Evolutionary conservation across 1,284 basidiomycete species (phyloP).

Genomic region (Moniliella sp.): DNA sequence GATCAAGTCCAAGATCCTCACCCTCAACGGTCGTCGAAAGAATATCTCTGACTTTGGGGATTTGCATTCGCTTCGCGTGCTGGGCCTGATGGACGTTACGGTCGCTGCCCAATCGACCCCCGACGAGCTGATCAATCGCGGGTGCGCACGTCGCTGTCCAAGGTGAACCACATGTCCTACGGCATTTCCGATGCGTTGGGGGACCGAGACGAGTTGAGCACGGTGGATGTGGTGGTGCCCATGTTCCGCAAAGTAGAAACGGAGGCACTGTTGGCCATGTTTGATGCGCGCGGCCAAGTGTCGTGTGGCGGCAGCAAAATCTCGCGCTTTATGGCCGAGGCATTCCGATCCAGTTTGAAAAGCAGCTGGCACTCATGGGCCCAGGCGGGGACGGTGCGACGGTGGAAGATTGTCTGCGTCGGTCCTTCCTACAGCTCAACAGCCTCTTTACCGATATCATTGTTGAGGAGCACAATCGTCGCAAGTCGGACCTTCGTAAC

Average conservation of each 20-base stretch:
- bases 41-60: slow-evolving; percentile 66
- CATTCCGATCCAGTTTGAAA: too few relatives aligned
- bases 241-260: slow-evolving; percentile 55
- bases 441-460: slow-evolving; percentile 25
- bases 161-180: slow-evolving; percentile 79
- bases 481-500: slow-evolving; percentile 4
- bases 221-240: slow-evolving; percentile 80
- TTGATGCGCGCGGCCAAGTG: slow-evolving; percentile 44
- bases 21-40: slow-evolving; percentile 25
- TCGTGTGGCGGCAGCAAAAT: slow-evolving; percentile 40
- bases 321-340: slow-evolving; percentile 35
- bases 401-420: slow-evolving; percentile 15
- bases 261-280: slow-evolving; percentile 89
- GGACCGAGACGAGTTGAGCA: slow-evolving; percentile 42
- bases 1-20: slow-evolving; percentile 45
- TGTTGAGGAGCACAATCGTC: slow-evolving; percentile 17
- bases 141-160: slow-evolving; percentile 71
- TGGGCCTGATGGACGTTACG: slow-evolving; percentile 95
- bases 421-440: slow-evolving; percentile 25
- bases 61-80: slow-evolving; percentile 56
- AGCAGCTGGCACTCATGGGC: background rate
- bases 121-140: slow-evolving; percentile 74
- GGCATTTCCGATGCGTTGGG: slow-evolving; percentile 91
- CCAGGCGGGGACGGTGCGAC: slow-evolving; percentile 6
- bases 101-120: slow-evolving; percentile 45